Conservation (phyloP, 106 monocot genomes). For the Dendrobium nobile region DNA sequence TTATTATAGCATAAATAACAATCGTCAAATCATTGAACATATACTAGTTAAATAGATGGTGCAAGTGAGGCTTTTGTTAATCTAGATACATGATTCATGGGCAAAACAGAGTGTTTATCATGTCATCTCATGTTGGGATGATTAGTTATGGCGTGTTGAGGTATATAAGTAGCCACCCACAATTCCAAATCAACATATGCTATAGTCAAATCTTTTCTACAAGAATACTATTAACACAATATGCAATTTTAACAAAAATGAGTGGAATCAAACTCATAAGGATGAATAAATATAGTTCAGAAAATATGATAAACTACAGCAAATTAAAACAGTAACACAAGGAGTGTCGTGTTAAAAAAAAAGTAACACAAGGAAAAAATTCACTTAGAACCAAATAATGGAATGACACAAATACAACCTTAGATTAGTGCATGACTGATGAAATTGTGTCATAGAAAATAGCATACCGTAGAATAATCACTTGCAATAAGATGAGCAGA, state of each 20-base stretch:
- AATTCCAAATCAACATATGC: not conserved
- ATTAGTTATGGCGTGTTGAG: not conserved
- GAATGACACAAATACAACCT: not conserved
- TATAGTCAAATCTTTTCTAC: not conserved
- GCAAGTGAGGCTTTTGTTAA: too few relatives aligned
- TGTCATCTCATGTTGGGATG: too few relatives aligned
- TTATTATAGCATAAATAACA: too few relatives aligned
- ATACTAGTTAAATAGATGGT: too few relatives aligned
- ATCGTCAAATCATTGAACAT: too few relatives aligned
- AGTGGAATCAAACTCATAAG: not conserved
- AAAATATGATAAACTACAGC: not conserved
- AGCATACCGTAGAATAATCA: slow-evolving; percentile 90
- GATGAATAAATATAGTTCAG: not conserved
- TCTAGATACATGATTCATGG: too few relatives aligned
- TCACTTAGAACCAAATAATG: not conserved
- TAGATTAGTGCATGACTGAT: not conserved
- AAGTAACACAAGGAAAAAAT: not conserved
- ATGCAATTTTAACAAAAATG: not conserved
- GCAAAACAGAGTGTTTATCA: too few relatives aligned
- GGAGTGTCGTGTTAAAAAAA: too few relatives aligned
- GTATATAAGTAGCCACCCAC: not conserved
- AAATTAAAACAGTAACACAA: not conserved
- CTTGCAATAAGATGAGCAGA: slow-evolving; percentile 97
- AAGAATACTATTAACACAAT: not conserved
- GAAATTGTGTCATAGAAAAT: not conserved